phyloP scores from a whole-genome alignment of 768 basidiomycete species.

The Suillus ampliporus region DNA sequence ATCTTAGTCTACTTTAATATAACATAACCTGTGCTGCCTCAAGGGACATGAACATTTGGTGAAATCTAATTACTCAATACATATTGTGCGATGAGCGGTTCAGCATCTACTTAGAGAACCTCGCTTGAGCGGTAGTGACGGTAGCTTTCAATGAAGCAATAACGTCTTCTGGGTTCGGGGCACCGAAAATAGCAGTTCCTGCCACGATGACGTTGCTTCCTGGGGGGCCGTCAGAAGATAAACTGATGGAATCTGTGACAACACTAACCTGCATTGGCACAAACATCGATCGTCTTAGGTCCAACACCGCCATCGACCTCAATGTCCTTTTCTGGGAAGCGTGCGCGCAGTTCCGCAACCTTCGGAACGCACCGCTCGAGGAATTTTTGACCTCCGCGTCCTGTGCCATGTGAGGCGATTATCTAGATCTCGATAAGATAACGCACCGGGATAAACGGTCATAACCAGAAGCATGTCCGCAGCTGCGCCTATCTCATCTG shows the following conservation, averaged over 20 bases:
- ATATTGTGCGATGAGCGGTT: background rate
- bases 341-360: constrained; percentile 84
- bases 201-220: constrained; percentile 99
- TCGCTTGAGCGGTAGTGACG: constrained; percentile 71
- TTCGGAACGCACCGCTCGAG: constrained; percentile 91
- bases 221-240: constrained; percentile 35
- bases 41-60: background rate
- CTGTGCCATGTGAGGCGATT: constrained; percentile 40
- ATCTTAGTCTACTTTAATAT: constrained; percentile 39
- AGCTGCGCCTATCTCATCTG: constrained; percentile 78
- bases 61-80: constrained; percentile 8
- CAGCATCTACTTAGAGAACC: constrained; percentile 25
- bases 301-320: constrained; percentile 99
- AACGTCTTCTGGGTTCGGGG: constrained; percentile 77
- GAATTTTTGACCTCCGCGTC: constrained; percentile 96
- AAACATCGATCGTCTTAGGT: constrained; percentile 83
- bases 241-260: background rate
- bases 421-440: background rate
- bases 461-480: constrained; percentile 98
- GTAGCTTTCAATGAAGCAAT: constrained; percentile 73
- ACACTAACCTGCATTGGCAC: constrained; percentile 82
- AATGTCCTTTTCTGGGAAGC: constrained; percentile 95
- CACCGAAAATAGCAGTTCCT: constrained; percentile 92
- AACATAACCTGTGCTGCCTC: constrained; percentile 4
- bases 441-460: constrained; percentile 91